Percentiles rank a stretch among this genome's conserved stretches.
Evolutionary conservation across 345 rosid genomes (phyloP).

Genomic region (Mallotus nudiflorus): DNA sequence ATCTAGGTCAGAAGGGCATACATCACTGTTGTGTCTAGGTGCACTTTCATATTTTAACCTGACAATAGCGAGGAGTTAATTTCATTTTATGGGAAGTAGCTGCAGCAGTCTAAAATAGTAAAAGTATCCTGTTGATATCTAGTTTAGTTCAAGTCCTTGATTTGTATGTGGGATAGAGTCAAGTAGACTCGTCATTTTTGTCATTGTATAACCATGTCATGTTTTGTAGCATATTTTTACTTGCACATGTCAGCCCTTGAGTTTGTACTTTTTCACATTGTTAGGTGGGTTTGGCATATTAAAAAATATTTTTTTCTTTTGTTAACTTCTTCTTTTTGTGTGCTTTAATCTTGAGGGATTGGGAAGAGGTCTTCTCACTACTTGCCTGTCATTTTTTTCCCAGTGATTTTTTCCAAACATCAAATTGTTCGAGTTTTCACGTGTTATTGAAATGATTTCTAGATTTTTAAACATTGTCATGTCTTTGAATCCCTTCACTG

Average conservation of each 20-base stretch:
- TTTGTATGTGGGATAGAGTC: too few relatives aligned
- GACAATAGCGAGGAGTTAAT: too few relatives aligned
- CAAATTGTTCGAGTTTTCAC: not conserved
- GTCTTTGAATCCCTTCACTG: not conserved
- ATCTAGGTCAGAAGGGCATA: too few relatives aligned
- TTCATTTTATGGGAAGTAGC: too few relatives aligned
- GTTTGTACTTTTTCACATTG: not conserved
- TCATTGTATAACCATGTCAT: not conserved
- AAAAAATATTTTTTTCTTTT: not conserved
- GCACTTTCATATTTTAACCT: too few relatives aligned
- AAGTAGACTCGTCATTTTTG: not conserved
- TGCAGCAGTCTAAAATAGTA: too few relatives aligned
- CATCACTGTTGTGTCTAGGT: too few relatives aligned
- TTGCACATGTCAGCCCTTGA: not conserved
- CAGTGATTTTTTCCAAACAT: not conserved
- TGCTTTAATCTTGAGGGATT: too few relatives aligned
- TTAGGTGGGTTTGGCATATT: not conserved
- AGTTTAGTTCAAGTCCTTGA: too few relatives aligned
- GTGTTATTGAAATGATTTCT: not conserved
- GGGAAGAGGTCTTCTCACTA: not conserved
- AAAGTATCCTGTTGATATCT: too few relatives aligned
- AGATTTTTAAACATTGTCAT: not conserved
- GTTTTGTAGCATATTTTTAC: not conserved
- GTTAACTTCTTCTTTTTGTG: too few relatives aligned
- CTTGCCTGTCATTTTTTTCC: not conserved